These are phyloP conservation scores for Triangularia setosa DNA, from an alignment of 2,329 filamentous ascomycete species.

Conservation along the genomic window DNA sequence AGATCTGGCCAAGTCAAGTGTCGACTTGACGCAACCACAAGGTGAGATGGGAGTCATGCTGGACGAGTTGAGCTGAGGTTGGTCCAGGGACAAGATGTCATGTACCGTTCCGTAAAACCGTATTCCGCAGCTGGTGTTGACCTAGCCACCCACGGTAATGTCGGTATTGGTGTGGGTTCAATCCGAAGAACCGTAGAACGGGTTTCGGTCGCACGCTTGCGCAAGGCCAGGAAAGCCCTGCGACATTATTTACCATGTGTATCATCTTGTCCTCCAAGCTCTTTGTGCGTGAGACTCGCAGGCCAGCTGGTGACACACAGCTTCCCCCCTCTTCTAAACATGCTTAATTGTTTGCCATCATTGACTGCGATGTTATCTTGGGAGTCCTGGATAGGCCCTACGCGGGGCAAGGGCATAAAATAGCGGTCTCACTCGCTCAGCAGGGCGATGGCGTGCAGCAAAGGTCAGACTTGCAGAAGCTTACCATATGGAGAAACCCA, in stretches of 20 bases:
- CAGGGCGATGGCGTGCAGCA: slow-evolving; percentile 6
- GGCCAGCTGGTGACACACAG: neutral
- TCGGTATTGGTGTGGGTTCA: slow-evolving; percentile 9
- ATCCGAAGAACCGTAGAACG: slow-evolving; percentile 11
- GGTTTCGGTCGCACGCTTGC: slow-evolving; percentile 6
- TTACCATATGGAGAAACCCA: slow-evolving; percentile 9
- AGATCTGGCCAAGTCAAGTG: neutral
- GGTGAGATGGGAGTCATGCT: neutral
- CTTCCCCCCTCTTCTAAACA: neutral
- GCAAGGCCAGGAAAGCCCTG: slow-evolving; percentile 6
- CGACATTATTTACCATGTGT: neutral
- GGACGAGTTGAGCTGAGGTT: neutral
- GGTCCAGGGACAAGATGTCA: neutral
- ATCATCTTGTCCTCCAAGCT: neutral
- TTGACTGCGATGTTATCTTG: neutral
- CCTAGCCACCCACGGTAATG: slow-evolving; percentile 5
- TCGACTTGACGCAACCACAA: neutral
- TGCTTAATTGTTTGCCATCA: neutral
- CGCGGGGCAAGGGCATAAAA: neutral
- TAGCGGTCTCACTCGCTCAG: neutral
- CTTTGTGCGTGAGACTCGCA: neutral
- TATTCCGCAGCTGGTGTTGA: neutral
- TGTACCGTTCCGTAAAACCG: slow-evolving; percentile 5
- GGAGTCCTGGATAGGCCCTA: neutral
- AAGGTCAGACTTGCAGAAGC: slow-evolving; percentile 9